phyloP scores from a whole-genome alignment of 2,329 filamentous ascomycete genomes.

The Ophiosphaerella herpotricha region DNA sequence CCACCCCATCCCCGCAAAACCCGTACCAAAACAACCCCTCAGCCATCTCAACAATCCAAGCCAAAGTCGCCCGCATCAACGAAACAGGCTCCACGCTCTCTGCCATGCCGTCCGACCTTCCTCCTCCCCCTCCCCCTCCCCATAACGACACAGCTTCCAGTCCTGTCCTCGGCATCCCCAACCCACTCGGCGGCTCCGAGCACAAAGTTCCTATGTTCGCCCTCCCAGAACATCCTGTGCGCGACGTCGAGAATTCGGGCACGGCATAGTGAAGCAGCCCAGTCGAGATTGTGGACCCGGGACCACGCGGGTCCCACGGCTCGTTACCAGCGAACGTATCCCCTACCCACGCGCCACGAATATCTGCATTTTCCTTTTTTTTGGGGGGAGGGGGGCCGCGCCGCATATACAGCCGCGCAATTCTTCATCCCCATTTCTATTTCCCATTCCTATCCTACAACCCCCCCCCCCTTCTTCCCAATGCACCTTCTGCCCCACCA shows the following conservation, averaged over 20 bases:
- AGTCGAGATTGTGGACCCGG: too few relatives aligned
- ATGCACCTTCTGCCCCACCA: too few relatives aligned
- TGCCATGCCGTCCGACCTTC: constrained; percentile 10
- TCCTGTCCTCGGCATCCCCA: constrained; percentile 17
- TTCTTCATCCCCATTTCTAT: too few relatives aligned
- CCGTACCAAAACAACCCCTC: constrained; percentile 32
- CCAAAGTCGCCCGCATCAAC: constrained; percentile 28
- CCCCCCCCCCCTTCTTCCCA: too few relatives aligned
- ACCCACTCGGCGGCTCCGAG: constrained; percentile 29
- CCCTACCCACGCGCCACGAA: too few relatives aligned
- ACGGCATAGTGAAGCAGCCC: constrained; percentile 14
- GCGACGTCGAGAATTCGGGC: constrained; percentile 44
- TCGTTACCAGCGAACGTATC: too few relatives aligned
- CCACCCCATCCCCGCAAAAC: constrained; percentile 5
- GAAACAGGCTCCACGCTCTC: constrained; percentile 7
- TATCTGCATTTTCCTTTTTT: not conserved
- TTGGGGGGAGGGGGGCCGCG: not conserved
- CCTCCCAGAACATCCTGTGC: constrained; percentile 48
- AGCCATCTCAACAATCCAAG: constrained; percentile 24
- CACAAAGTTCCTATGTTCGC: constrained; percentile 51
- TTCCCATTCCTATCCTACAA: too few relatives aligned
- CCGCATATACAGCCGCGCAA: too few relatives aligned
- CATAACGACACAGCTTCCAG: not conserved
- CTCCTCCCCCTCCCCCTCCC: not conserved
- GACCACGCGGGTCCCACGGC: too few relatives aligned